Evolutionary conservation across 2,329 filamentous ascomycete genomes (phyloP), one percentile per base, ranked within the genome.

Genomic region (Pseudogymnoascus verrucosus): DNA sequence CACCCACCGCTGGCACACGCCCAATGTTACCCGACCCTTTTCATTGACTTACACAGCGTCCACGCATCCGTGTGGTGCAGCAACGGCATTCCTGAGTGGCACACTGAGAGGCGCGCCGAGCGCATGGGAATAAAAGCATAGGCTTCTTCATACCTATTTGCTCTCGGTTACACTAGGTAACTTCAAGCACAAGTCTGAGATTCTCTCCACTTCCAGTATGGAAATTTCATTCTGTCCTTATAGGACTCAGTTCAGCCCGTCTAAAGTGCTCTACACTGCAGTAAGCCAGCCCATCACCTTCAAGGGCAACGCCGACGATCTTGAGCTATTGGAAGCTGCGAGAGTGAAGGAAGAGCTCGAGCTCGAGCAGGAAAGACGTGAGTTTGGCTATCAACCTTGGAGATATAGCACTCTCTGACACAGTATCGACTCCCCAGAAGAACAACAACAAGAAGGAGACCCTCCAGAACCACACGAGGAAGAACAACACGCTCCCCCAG

Each of bases 181-280:
- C 54, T 59, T 59, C 54, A 23, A 47, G 42, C 42, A 59, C 34
- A 59, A 59, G 54, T 59, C 34, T 59, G 54, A 19, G 11, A n/a
- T 7, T 59, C 19, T 47, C 23, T 34, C 34, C n/a, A 26, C 34
- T 59, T 59, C 44, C 62, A 73, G 71, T 71, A 70, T 68, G 65
- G 61, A 71, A 42, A 64, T 72, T 68, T 70, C 71, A 63, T 70
- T 67, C 64, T 71, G 71, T 70, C 71, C 71, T 61, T 68, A 70
- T 60, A 66, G 70, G 67, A 65, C 65, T 44, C 67, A 65, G 54
- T 66, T 70, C 54, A 59, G 26, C 54, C 54, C 26, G 5, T 59
- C 54, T 59, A 59, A 59, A 59, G 34, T 59, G 19, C 54, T 59
- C 19, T 59, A 59, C 54, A 59, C 54, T 59, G 54, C 54, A 59